phyloP scores from a whole-genome alignment of 306 rosid species.

The Boehmeria nivea region DNA sequence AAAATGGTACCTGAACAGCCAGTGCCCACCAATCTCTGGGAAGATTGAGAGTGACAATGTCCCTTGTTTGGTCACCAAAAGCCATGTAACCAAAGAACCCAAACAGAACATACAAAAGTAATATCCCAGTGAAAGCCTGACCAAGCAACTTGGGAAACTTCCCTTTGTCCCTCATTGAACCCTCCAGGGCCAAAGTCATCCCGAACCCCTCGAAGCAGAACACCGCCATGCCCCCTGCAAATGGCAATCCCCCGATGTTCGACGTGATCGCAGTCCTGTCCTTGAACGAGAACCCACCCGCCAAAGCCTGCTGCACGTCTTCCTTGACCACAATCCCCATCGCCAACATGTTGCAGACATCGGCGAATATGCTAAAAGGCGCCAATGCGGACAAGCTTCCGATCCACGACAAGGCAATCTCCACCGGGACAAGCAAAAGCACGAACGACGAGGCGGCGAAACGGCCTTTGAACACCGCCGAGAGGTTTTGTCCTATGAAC shows the following conservation, averaged over 20 bases:
- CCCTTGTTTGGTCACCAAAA: slow-evolving; percentile 79
- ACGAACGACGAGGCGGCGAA: slow-evolving; percentile 34
- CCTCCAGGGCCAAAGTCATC: slow-evolving; percentile 79
- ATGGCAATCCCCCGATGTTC: slow-evolving; percentile 72
- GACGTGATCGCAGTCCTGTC: slow-evolving; percentile 65
- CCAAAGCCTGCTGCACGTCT: slow-evolving; percentile 43
- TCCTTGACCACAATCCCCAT: slow-evolving; percentile 76
- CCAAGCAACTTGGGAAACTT: slow-evolving; percentile 64
- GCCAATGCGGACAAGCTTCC: slow-evolving; percentile 61
- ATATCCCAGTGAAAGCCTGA: slow-evolving; percentile 68
- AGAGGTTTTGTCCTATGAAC: slow-evolving; percentile 71
- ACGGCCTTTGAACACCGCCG: slow-evolving; percentile 40
- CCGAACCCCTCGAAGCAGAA: slow-evolving; percentile 90
- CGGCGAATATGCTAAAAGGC: slow-evolving; percentile 89
- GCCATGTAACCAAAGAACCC: slow-evolving; percentile 90
- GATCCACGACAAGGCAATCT: slow-evolving; percentile 75
- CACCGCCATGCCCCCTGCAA: slow-evolving; percentile 82
- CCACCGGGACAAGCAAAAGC: slow-evolving; percentile 57
- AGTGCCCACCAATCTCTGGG: slow-evolving; percentile 69
- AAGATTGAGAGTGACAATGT: slow-evolving; percentile 76
- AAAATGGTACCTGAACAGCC: slow-evolving; percentile 59
- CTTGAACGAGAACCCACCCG: slow-evolving; percentile 43
- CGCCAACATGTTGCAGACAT: slow-evolving; percentile 64
- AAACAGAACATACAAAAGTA: slow-evolving; percentile 52
- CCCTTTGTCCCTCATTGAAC: slow-evolving; percentile 40